A percentile compares a stretch with the other conserved stretches of the same genome.
These are phyloP conservation scores for Calocybe indica DNA, from an alignment of 768 basidiomycete genomes.

Conservation along the genomic window DNA sequence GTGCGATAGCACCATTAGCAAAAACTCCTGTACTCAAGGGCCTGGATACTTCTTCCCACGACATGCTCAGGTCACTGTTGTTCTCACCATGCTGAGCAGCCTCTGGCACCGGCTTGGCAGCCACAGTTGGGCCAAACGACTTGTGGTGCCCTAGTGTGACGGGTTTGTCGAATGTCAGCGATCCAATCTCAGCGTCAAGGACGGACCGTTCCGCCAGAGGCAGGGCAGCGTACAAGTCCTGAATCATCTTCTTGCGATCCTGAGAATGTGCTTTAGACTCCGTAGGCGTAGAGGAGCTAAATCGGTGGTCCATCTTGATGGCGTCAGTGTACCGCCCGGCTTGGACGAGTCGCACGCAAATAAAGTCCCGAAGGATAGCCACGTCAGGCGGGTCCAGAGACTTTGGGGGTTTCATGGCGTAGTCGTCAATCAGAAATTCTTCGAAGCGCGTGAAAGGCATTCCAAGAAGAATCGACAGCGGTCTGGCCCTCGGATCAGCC, in stretches of 20 bases:
- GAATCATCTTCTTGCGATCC: constrained; percentile 64
- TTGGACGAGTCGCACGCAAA: constrained; percentile 73
- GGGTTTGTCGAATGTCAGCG: constrained; percentile 6
- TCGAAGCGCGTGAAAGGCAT: constrained; percentile 66
- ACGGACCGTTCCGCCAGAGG: constrained; percentile 57
- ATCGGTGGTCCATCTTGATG: constrained; percentile 67
- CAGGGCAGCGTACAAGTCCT: constrained; percentile 60
- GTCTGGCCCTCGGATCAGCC: constrained; percentile 51
- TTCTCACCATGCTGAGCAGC: constrained; percentile 4
- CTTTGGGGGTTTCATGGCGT: constrained; percentile 52
- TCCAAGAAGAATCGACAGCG: constrained; percentile 57
- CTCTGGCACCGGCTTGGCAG: neutral
- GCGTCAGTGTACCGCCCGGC: constrained; percentile 66
- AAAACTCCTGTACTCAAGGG: constrained; percentile 2
- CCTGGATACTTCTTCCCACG: constrained; percentile 54
- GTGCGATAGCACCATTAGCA: constrained; percentile 6
- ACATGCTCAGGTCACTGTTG: constrained; percentile 26
- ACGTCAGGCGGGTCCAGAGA: constrained; percentile 41
- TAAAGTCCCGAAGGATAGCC: constrained; percentile 67
- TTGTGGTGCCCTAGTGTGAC: neutral
- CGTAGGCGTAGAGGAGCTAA: constrained; percentile 37
- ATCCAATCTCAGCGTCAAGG: constrained; percentile 54
- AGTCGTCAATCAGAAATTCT: constrained; percentile 47
- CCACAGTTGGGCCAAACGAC: constrained; percentile 6
- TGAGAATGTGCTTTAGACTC: constrained; percentile 33